These are phyloP conservation scores for Ceratocystis ficicola DNA, from an alignment of 2,329 filamentous ascomycete species.

Conservation along the genomic window DNA sequence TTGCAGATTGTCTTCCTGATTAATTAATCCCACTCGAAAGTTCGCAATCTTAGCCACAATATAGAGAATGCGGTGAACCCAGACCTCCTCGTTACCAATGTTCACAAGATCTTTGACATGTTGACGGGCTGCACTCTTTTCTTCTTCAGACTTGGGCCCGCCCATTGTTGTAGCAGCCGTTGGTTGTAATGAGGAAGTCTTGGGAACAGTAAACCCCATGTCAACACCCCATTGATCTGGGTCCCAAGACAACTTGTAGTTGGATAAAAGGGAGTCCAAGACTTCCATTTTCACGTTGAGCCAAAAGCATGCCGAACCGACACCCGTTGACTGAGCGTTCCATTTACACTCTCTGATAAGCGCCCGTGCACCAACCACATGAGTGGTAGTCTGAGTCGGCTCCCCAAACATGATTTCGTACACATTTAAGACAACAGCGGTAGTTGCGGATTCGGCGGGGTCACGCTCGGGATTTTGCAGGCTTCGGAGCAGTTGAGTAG, in stretches of 20 bases:
- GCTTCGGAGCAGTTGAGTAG: conserved; percentile 59
- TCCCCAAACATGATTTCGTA: conserved; percentile 87
- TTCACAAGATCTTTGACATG: conserved; percentile 10
- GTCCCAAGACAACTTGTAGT: conserved; percentile 78
- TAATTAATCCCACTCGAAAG: conserved; percentile 61
- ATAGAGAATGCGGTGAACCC: conserved; percentile 82
- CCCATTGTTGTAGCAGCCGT: not conserved
- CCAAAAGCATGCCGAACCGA: conserved; percentile 88
- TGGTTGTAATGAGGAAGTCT: conserved; percentile 3
- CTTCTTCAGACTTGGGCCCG: conserved; percentile 27
- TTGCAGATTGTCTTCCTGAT: conserved; percentile 44
- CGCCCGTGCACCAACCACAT: conserved; percentile 72
- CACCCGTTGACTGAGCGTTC: conserved; percentile 65
- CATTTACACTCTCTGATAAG: conserved; percentile 83
- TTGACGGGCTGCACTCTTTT: conserved; percentile 36
- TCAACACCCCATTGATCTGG: conserved; percentile 84
- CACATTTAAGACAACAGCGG: conserved; percentile 77
- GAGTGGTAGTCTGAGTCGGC: conserved; percentile 70
- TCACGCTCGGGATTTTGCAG: conserved; percentile 68
- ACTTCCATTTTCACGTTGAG: conserved; percentile 83
- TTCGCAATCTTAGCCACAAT: conserved; percentile 78
- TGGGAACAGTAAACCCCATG: conserved; percentile 46
- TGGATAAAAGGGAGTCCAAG: conserved; percentile 74
- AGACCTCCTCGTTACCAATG: conserved; percentile 59
- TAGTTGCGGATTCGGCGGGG: conserved; percentile 55